A percentile compares a stretch with the other conserved stretches of the same genome.
Conservation (phyloP, 257 asterid genomes). For the Ilex asprella region DNA sequence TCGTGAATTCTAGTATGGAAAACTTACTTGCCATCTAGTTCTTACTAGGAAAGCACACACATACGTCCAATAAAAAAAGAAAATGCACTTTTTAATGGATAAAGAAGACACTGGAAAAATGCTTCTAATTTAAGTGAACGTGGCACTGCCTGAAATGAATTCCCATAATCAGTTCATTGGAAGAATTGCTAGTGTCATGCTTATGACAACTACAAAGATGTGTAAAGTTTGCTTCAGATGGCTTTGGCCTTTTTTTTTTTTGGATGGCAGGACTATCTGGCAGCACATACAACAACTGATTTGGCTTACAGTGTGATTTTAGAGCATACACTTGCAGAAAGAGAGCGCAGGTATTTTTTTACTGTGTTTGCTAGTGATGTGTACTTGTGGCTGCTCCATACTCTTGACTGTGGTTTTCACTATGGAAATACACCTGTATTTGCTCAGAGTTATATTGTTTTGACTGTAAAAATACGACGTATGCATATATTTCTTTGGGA, state of each 20-base stretch:
- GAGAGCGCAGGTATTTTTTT: constrained; percentile 77
- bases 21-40: neutral
- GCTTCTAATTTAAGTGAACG: neutral
- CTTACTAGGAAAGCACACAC: neutral
- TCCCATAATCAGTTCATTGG: neutral
- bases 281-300: constrained; percentile 64
- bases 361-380: neutral
- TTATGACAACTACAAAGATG: neutral
- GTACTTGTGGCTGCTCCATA: neutral
- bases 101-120: neutral
- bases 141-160: neutral
- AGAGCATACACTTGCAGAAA: constrained; percentile 96
- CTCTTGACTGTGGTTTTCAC: constrained; percentile 2
- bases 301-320: constrained; percentile 89
- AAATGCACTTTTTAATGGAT: neutral
- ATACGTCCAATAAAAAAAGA: neutral
- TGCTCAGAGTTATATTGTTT: neutral
- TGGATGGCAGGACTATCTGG: constrained; percentile 76
- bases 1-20: neutral
- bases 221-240: neutral
- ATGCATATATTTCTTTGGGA: neutral
- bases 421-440: neutral
- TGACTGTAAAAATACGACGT: neutral
- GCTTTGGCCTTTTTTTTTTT: constrained; percentile 8
- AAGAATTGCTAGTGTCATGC: neutral